These are phyloP conservation scores for Coniophora puteana DNA, from an alignment of 1,284 basidiomycete species.

Conservation along the genomic window DNA sequence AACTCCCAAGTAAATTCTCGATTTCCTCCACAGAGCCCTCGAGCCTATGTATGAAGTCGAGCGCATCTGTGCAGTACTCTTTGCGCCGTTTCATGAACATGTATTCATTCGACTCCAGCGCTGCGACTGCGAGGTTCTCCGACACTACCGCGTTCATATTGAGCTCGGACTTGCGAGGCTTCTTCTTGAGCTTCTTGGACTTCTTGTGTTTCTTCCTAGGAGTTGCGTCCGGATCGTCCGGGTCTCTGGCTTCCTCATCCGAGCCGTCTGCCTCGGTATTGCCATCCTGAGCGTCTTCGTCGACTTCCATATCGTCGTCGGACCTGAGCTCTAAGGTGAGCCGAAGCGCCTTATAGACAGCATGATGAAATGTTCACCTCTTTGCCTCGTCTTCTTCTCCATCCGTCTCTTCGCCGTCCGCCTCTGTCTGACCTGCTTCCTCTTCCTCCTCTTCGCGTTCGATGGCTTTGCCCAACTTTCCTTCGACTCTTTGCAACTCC, in stretches of 20 bases:
- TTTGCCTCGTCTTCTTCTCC: conserved; percentile 26
- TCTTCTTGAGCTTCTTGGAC: conserved; percentile 44
- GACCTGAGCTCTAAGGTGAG: conserved; percentile 22
- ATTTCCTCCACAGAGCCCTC: conserved; percentile 78
- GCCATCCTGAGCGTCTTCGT: conserved; percentile 35
- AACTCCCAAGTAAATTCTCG: conserved; percentile 82
- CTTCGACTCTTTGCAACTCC: conserved; percentile 58
- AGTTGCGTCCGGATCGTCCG: conserved; percentile 24
- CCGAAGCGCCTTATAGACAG: conserved; percentile 9
- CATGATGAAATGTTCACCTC: conserved; percentile 14
- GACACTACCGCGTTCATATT: conserved; percentile 60
- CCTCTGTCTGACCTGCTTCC: conserved; percentile 38
- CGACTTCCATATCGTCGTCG: conserved; percentile 54
- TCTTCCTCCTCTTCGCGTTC: conserved; percentile 34
- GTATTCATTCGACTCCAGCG: conserved; percentile 62
- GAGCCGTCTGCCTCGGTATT: conserved; percentile 31
- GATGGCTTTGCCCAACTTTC: conserved; percentile 52
- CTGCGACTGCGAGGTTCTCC: conserved; percentile 65
- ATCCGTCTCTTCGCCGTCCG: conserved; percentile 31
- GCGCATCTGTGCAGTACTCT: conserved; percentile 86
- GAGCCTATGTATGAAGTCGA: conserved; percentile 82
- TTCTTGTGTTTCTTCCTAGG: conserved; percentile 32
- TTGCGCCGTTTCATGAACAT: conserved; percentile 77
- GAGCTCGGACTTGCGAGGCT: conserved; percentile 66
- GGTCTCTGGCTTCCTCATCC: conserved; percentile 34